Conservation (phyloP, 116 monocot genomes). For the Papilionanthe hybrid region DNA sequence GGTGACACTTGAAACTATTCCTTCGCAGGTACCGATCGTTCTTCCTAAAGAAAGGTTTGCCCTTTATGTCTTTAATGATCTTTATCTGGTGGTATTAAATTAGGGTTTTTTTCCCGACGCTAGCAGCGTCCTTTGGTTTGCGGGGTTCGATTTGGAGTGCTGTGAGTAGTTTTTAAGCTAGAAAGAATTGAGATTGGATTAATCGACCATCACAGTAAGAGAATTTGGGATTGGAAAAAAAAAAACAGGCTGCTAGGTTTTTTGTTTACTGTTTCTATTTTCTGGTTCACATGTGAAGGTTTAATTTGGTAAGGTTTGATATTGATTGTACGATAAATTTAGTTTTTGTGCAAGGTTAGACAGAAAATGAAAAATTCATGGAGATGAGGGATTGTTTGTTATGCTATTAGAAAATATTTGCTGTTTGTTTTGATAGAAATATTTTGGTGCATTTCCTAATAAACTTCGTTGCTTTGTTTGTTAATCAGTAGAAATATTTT, state of each 20-base stretch:
- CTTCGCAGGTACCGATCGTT: not conserved
- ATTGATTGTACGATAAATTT: not conserved
- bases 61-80: not conserved
- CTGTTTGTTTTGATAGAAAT: not conserved
- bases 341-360: not conserved
- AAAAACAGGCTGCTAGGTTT: not conserved
- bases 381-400: not conserved
- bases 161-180: not conserved
- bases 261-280: not conserved
- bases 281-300: not conserved
- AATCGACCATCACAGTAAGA: too few relatives aligned
- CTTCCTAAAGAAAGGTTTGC: conserved; percentile 2
- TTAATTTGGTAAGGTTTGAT: not conserved
- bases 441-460: not conserved
- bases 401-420: not conserved
- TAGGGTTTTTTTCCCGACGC: not conserved
- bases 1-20: not conserved
- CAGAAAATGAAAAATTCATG: not conserved
- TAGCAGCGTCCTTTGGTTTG: not conserved
- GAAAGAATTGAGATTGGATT: not conserved
- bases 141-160: not conserved
- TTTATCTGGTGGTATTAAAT: not conserved
- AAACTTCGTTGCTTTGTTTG: not conserved
- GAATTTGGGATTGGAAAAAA: not conserved
- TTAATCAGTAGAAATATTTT: not conserved